Base-by-base conservation (phyloP, 2,329 filamentous ascomycete species). In the Sclerotinia borealis region DNA sequence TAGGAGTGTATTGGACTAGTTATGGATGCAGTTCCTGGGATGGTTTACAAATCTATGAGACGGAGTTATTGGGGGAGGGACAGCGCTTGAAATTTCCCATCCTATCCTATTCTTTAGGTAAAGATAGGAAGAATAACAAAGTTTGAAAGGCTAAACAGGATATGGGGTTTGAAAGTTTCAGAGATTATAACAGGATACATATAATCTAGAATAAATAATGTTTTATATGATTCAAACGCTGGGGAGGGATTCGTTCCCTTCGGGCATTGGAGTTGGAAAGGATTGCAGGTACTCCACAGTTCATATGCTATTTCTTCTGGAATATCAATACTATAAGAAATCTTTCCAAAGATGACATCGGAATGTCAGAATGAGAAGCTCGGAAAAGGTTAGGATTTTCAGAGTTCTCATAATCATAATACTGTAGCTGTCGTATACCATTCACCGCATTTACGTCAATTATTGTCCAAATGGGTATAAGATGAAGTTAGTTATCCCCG, bases 1-100 rank as follows among this genome's bases (percentile, higher is more conserved):
- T 37, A 55, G 39, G 49, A 19, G 47, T 64, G 63, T 45, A 66
- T 63, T n/a, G 63, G 63, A 51, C 56, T 72, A 47, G 67, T 67
- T 62, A 67, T 47, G 13, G 15, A 22, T 8, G 49, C 65, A 60
- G 25, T 19, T 36, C 43, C 27, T 22, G 29, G 29, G 41, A 48
- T 59, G 31, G 36, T 45, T 22, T n/a, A 50, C 17, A 27, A 29
- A 27, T 37, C 6, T 19, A 45, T 56, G 29, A 10, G 13, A 11
- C 15, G 54, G 54, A 45, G 54, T 45, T 56, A 45, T 34, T 43
- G 39, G 54, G 39, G 34, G 13, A 10, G n/a, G n/a, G n/a, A n/a
- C n/a, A n/a, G n/a, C n/a, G n/a, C n/a, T n/a, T n/a, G n/a, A n/a
- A n/a, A n/a, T n/a, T n/a, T n/a, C n/a, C n/a, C n/a, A n/a, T n/a